phyloP scores from a whole-genome alignment of 805 yeast genomes.

The Yarrowia yakushimensis region DNA sequence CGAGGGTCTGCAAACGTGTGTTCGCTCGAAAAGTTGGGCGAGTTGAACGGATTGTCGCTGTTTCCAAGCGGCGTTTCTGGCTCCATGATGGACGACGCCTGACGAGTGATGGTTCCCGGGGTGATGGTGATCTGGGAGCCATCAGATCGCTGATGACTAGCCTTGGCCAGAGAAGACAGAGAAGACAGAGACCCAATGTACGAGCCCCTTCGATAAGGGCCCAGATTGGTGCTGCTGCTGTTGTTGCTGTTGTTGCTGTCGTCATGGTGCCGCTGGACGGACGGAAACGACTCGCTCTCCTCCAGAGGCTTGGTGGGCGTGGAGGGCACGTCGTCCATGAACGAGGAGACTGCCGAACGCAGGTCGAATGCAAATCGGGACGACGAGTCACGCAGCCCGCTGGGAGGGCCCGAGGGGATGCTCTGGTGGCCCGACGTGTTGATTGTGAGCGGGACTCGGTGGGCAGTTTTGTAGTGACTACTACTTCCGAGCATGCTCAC shows the following conservation, averaged over 20 bases:
- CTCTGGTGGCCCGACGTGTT: conserved; percentile 14
- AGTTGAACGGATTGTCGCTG: conserved; percentile 12
- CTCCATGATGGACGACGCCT: conserved; percentile 2
- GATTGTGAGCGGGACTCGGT: not conserved
- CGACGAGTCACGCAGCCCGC: conserved; percentile 8
- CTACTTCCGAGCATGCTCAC: not conserved
- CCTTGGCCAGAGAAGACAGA: conserved; percentile 3
- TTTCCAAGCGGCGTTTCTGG: conserved; percentile 2
- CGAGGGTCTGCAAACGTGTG: conserved; percentile 19
- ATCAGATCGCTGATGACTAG: conserved; percentile 10
- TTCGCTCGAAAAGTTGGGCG: conserved; percentile 7
- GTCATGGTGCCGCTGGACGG: not conserved
- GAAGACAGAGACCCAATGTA: conserved; percentile 12
- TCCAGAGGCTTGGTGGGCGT: conserved; percentile 18
- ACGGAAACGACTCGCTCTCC: not conserved
- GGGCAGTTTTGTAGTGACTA: no score
- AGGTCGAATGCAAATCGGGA: conserved; percentile 18
- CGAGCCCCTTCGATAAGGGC: not conserved
- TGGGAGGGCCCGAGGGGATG: not conserved
- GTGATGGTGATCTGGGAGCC: conserved; percentile 22
- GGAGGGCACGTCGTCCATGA: conserved; percentile 19
- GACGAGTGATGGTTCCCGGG: not conserved
- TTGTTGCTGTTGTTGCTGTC: not conserved
- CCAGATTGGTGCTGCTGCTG: not conserved
- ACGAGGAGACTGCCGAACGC: conserved; percentile 8